These are phyloP conservation scores for Turnera subulata DNA, from an alignment of 345 rosid species.

Conservation along the genomic window DNA sequence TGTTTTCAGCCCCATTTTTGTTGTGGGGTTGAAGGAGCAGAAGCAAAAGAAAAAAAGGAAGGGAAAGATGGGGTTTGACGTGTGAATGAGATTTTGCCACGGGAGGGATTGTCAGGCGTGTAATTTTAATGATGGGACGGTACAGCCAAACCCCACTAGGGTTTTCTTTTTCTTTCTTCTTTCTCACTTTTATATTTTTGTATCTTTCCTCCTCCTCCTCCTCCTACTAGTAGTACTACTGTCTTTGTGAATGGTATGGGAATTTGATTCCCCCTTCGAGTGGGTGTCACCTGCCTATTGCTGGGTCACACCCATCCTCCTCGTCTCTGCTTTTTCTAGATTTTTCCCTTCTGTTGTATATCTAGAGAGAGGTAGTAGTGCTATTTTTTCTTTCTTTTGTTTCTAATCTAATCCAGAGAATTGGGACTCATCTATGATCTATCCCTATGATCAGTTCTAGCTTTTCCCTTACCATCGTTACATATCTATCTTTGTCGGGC, in stretches of 20 bases:
- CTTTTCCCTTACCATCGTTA: no score
- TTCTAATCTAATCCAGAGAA: constrained; percentile 11
- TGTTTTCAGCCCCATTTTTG: constrained; percentile 18
- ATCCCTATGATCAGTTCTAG: no score
- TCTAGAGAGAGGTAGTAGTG: constrained; percentile 26
- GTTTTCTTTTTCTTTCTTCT: not conserved
- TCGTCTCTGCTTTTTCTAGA: constrained; percentile 19
- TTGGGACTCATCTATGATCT: not conserved
- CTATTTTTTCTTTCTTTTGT: not conserved
- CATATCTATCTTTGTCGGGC: no score
- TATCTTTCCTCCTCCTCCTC: not conserved
- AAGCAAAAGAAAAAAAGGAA: not conserved
- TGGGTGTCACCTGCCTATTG: constrained; percentile 18
- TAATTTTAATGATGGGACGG: constrained; percentile 11
- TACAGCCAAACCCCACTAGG: constrained; percentile 23
- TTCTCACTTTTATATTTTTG: not conserved
- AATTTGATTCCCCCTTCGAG: constrained; percentile 37
- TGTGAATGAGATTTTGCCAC: constrained; percentile 42
- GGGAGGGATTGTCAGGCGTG: constrained; percentile 17
- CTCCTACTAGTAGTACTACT: no score
- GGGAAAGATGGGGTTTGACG: constrained; percentile 17
- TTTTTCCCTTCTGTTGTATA: constrained; percentile 29
- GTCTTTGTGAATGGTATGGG: no score
- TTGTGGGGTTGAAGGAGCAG: constrained; percentile 20
- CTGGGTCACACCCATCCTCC: no score